Base-by-base conservation (phyloP, 106 monocot genomes). In the Allium fistulosum region DNA sequence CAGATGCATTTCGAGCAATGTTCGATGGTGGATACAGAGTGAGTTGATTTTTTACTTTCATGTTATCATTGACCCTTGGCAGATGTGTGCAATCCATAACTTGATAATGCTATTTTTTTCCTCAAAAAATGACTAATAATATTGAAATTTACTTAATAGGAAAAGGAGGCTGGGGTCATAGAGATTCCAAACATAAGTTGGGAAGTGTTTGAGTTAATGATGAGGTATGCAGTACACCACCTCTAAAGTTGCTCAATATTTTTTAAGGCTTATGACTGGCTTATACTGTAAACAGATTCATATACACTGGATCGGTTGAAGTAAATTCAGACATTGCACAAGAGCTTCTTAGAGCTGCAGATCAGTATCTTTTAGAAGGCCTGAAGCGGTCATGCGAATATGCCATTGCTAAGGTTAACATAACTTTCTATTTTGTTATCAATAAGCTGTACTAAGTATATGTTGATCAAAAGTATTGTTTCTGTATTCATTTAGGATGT, bases 21-120 rank as follows among this genome's bases (percentile, higher is more conserved):
- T 99, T 99, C 81, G 97, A 99, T 83, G 97, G 97, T 70, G 97
- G 97, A 63, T 99, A 99, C 71, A 82, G 81, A 85, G 97, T 99
- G 65, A 86, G 86, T 46, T 71, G 17, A 48, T 49, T 61, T 62
- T 11, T 45, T 65, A 11, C 26, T 65, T 7, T 8, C 47, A 17
- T 63, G 27, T 28, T 62, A 37, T 62, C 62, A 17, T 62, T 11
- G 14, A 8, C 3, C 18, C 46, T 9, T 62, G 62, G 14, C 12
- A 12, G 37, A 11, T 62, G 12, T 45, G 15, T 15, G 53, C 53
- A 55, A 12, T 6, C 27, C 6, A 62, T 6, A 4, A 2, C 22
- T 22, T 63, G 2, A 63, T 17, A 22, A 22, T 46, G 17, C 47
- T 63, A 22, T 22, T 8, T 47, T 46, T 63, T 63, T 46, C 0